Conservation (phyloP, 495 filamentous ascomycete genomes). For the Talaromyces borbonicus region DNA sequence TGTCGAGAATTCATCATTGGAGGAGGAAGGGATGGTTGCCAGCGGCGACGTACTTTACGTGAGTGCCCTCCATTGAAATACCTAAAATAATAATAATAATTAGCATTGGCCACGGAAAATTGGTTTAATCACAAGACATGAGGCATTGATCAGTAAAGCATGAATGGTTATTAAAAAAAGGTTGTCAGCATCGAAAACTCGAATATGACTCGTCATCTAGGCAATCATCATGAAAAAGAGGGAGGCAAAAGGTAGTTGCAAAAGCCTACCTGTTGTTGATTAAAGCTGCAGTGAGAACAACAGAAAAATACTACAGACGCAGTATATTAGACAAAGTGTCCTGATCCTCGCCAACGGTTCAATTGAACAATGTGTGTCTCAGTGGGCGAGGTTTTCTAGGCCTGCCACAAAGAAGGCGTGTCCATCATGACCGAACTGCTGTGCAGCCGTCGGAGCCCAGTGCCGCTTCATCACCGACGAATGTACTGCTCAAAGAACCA, state of each 20-base stretch:
- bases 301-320: neutral
- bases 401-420: constrained; percentile 94
- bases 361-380: constrained; percentile 35
- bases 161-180: constrained; percentile 48
- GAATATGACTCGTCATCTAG: constrained; percentile 57
- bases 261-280: neutral
- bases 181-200: constrained; percentile 52
- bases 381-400: constrained; percentile 99
- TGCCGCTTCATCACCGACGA: constrained; percentile 90
- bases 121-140: neutral
- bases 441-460: constrained; percentile 88
- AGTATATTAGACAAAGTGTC: neutral
- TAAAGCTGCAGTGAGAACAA: neutral
- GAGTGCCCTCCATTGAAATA: neutral
- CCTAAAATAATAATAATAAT: neutral
- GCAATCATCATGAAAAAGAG: constrained; percentile 38
- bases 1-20: constrained; percentile 41
- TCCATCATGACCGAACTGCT: constrained; percentile 61
- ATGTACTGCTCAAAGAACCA: neutral
- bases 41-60: constrained; percentile 23
- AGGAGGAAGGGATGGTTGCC: constrained; percentile 8
- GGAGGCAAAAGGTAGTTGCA: constrained; percentile 3
- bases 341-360: neutral
- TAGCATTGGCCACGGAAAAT: constrained; percentile 1
- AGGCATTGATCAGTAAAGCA: constrained; percentile 39